Evolutionary conservation across 352 stramenopile genomes (phyloP), one percentile per base, ranked within the genome.

Genomic region (Heterotrichella gracilis): DNA sequence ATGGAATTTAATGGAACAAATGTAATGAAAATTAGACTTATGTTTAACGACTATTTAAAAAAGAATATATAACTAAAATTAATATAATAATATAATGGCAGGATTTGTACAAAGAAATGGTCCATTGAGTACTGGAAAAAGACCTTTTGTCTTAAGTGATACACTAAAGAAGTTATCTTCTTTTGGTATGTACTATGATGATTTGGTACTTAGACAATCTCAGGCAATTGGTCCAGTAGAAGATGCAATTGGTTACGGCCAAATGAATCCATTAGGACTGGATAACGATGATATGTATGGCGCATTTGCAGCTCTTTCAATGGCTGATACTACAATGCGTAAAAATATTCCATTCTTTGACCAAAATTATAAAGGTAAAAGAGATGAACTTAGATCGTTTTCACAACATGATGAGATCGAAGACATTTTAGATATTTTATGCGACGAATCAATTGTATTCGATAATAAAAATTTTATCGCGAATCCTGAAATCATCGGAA

Each of bases 111-210:
- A 53, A 9, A 53, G n/a, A 17, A 53, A 53, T 53, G n/a, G n/a
- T n/a, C 32, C 32, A 53, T 53, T n/a, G 32, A 66, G 41, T 66
- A 66, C n/a, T 66, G n/a, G n/a, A n/a, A n/a, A n/a, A n/a, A n/a
- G n/a, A n/a, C 41, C n/a, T 22, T n/a, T n/a, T 24, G n/a, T 66
- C 23, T 66, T 66, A n/a, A 66, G 41, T 66, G n/a, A 22, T 24
- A 66, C 23, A 24, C 41, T 66, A 24, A 66, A 22, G 23, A 66
- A 66, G 21, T 22, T 66, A 66, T 66, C 41, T 24, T 66, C 41
- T 24, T 66, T n/a, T n/a, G 41, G 41, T 66, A 66, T 66, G 41
- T 24, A 66, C 23, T 66, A 66, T 22, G 41, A 66, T 66, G 41
- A 66, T 66, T 24, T 66, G 41, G 23, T 66, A 24, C 21, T 66